Evolutionary conservation across 768 basidiomycete genomes (phyloP).

Genomic region (Rhodosporidiobolus sp.): DNA sequence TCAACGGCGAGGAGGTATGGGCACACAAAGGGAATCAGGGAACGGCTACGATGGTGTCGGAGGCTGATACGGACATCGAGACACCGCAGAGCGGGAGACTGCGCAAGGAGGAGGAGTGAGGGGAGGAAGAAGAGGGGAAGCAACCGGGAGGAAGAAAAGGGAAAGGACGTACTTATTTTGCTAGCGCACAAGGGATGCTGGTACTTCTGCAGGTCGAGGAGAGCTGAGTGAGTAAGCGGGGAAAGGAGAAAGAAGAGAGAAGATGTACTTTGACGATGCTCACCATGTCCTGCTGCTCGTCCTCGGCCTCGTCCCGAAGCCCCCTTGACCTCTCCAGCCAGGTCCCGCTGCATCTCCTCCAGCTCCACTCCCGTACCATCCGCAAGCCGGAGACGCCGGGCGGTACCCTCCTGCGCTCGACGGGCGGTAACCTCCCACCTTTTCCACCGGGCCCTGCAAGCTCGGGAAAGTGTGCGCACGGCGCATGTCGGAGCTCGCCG

Average conservation of each 20-base stretch:
- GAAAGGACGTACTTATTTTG: too few species aligned
- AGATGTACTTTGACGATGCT: background rate
- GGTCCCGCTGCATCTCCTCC: background rate
- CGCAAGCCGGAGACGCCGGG: background rate
- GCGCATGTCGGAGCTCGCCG: background rate
- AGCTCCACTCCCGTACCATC: background rate
- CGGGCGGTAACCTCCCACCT: background rate
- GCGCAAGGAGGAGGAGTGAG: background rate
- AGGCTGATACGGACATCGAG: too few species aligned
- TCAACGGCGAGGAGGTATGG: too few species aligned
- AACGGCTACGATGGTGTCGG: too few species aligned
- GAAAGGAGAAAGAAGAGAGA: background rate
- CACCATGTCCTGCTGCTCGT: background rate
- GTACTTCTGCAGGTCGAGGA: background rate
- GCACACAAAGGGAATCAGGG: too few species aligned
- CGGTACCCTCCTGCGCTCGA: background rate
- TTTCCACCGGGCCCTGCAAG: background rate
- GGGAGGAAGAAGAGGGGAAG: background rate
- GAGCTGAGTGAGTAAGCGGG: background rate
- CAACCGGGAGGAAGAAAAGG: too few species aligned
- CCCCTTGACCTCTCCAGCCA: too few species aligned
- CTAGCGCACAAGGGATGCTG: too few species aligned
- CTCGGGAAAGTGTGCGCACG: constrained; percentile 1
- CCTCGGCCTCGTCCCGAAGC: background rate
- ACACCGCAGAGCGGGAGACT: too few species aligned